Evolutionary conservation across 148 eudicot species (phyloP), one percentile per base, ranked within the genome.

Genomic region (Rhododendron kiyosumense): DNA sequence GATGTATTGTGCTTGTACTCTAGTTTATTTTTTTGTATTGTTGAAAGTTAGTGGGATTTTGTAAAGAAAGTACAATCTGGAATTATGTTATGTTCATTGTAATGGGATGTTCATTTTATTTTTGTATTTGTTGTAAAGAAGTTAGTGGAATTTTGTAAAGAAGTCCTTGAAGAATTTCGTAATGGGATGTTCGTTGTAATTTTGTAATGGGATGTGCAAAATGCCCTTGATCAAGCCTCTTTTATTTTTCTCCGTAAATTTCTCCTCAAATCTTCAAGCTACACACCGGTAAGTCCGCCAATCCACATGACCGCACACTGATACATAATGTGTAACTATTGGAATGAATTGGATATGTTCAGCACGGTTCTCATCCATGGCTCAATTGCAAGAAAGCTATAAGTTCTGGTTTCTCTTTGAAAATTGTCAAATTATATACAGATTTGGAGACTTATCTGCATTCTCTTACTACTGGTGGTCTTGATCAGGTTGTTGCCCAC

Each of bases 401-500:
- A 30, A 30, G 45, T 74, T 74, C 78, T 74, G 2, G 13, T 74
- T 34, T 32, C 36, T 32, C 24, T 74, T 74, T 74, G 78, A 9
- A 69, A 34, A 74, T 14, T 74, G 38, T 24, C 13, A 74, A 15
- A 34, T 3, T 74, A 30, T 24, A 20, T 18, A 75, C n/a, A 38
- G 26, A 77, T 43, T n/a, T 24, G 14, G 17, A 4, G 48, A 45
- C 28, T 51, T 17, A 5, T 28, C 20, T 48, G 9, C 32, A 9
- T 41, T 79, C 4, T 28, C 10, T 38, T 74, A 9, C n/a, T 76
- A 17, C 26, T 82, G 4, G 51, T 43, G 49, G 43, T 75, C 69
- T 78, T 84, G 30, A 81, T 17, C 88, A 95, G 99, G 96, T 95
- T 24, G 94, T 96, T 43, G 98, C 99, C 78, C 99, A 96, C 90